phyloP scores from a whole-genome alignment of 352 stramenopile species.

The Phytophthora europaea region DNA sequence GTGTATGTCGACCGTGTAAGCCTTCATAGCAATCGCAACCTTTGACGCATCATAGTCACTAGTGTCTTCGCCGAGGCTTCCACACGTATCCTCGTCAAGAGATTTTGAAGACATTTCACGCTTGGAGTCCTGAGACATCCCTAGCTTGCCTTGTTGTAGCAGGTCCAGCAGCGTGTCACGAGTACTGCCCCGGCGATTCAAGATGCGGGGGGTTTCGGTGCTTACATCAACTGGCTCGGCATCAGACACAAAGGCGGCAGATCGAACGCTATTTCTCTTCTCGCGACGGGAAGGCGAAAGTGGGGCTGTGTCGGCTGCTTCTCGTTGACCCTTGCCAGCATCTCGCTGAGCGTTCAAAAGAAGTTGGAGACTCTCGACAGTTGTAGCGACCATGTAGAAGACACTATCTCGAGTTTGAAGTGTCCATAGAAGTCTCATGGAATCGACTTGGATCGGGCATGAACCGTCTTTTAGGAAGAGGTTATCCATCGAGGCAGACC shows the following conservation, averaged over 20 bases:
- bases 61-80: constrained; percentile 22
- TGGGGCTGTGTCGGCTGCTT: background rate
- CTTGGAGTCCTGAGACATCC: constrained; percentile 34
- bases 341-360: constrained; percentile 48
- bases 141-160: constrained; percentile 81
- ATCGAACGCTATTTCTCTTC: constrained; percentile 34
- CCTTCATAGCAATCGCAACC: constrained; percentile 61
- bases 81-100: constrained; percentile 19
- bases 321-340: constrained; percentile 17
- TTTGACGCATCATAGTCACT: constrained; percentile 31
- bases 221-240: constrained; percentile 1
- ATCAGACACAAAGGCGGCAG: constrained; percentile 23
- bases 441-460: constrained; percentile 83
- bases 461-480: constrained; percentile 76
- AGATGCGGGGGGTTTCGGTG: background rate
- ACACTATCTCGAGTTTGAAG: constrained; percentile 77
- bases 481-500: constrained; percentile 81
- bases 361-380: constrained; percentile 57
- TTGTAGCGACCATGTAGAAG: constrained; percentile 77
- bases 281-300: constrained; percentile 12
- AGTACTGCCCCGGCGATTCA: constrained; percentile 53
- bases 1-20: constrained; percentile 82
- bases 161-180: constrained; percentile 77
- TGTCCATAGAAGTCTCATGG: constrained; percentile 86
- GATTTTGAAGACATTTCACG: constrained; percentile 25